Base-by-base conservation (phyloP, 225 moss, liverwort and hornwort genomes). In the Ulota crispa region DNA sequence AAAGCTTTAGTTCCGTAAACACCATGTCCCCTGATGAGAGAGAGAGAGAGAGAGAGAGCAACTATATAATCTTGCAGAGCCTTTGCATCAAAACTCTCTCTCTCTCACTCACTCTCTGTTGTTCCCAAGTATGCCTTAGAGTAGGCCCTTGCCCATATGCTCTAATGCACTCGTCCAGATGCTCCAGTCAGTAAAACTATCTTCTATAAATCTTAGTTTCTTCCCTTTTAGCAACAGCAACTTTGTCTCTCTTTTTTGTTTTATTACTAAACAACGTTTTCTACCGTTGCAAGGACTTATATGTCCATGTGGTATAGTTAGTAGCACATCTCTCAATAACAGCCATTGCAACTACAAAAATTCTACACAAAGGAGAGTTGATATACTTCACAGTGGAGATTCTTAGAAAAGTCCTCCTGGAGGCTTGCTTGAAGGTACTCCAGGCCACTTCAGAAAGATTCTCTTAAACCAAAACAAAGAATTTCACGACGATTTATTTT, bases 51-150 rank as follows among this genome's bases (percentile, higher is more conserved):
- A 43, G 50, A 50, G 50, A 47, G 47, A 47, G 47, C 15, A 47
- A 15, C 3, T 81, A 81, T 77, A 76, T 3, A 77, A 77, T 30
- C 34, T 54, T 56, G 36, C 7, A 60, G 55, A 69, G 36, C 61
- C 34, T 75, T 26, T 60, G 24, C 80, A 75, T 8, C 64, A 41
- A 73, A 24, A 43, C 55, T 19, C 61, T 30, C 18, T 60, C 26
- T 45, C 15, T 37, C 54, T 20, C 54, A 0, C 7, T 19, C 19
- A 2, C 20, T 21, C 7, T 20, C 20, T 54, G 6, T 20, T 55
- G 21, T 20, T 8, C 19, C 20, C 55, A 23, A 55, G 34, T 55
- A 0, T 2, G 2, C 0, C 0, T n/a, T 11, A 7, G 43, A 45
- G 45, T 45, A 12, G 13, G 14, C 45, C 45, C 45, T 45, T 45